Percentiles rank a stretch among this genome's conserved stretches.
Conservation (phyloP, 2,329 filamentous ascomycete genomes). For the Microsporum ferrugineum region DNA sequence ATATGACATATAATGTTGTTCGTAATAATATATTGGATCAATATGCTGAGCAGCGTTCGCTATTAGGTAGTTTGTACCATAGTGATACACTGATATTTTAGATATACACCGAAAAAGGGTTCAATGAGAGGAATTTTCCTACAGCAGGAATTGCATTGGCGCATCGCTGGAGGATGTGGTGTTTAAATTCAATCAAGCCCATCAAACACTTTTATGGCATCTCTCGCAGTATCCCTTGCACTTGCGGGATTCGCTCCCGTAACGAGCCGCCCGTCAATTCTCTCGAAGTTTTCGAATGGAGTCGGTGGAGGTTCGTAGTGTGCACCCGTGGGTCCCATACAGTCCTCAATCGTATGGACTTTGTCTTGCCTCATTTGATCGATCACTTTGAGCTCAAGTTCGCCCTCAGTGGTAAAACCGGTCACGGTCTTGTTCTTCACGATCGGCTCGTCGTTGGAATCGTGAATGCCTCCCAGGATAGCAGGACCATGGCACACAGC, state of each 20-base stretch:
- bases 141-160: neutral
- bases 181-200: slow-evolving; percentile 6
- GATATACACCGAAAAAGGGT: neutral
- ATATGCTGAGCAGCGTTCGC: no score
- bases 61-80: neutral
- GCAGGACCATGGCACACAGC: slow-evolving; percentile 33
- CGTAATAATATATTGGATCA: no score
- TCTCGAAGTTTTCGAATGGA: slow-evolving; percentile 14
- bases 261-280: slow-evolving; percentile 22
- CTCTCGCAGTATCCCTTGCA: slow-evolving; percentile 29
- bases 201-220: slow-evolving; percentile 31
- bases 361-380: slow-evolving; percentile 21
- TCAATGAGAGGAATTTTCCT: neutral
- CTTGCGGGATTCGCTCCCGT: slow-evolving; percentile 36
- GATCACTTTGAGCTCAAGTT: slow-evolving; percentile 26
- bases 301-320: slow-evolving; percentile 10
- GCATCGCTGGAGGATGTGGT: neutral
- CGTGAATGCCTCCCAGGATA: slow-evolving; percentile 26
- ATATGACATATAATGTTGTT: no score
- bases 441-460: slow-evolving; percentile 23
- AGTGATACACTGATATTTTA: neutral
- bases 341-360: slow-evolving; percentile 14
- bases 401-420: slow-evolving; percentile 31
- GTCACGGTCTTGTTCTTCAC: slow-evolving; percentile 30
- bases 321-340: slow-evolving; percentile 8